Base-by-base conservation (phyloP, 139 green algal genomes). In the Auxenochlorella pyrenoidosa region DNA sequence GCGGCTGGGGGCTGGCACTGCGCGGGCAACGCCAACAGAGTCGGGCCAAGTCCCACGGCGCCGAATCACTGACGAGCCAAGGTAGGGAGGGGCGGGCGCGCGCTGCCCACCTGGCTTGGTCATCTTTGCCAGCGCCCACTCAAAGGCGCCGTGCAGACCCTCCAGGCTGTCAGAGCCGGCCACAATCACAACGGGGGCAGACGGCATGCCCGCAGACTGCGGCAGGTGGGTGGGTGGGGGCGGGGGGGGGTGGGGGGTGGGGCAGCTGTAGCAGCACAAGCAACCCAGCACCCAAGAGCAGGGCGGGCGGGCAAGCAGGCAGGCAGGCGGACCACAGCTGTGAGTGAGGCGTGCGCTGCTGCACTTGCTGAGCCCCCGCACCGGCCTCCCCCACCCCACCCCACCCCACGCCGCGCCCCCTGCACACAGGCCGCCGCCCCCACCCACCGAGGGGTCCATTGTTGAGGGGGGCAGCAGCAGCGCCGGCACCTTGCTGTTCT, bases 401-500 rank as follows among this genome's bases (percentile, higher is more conserved):
- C n/a, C n/a, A n/a, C n/a, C n/a, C n/a, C n/a, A n/a, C n/a, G n/a
- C n/a, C n/a, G n/a, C n/a, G n/a, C n/a, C n/a, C n/a, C n/a, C n/a
- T n/a, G n/a, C n/a, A n/a, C n/a, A n/a, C 54, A 63, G 54, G 54
- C 54, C 2, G 54, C 10, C 54, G 10, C 18, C 15, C n/a, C 15
- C 26, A 3, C 40, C 59, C 51, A 44, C 54, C 75, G 60, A 34
- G 0, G 82, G 82, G 66, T 59, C 79, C 83, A 89, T 40, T 0
- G 83, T 70, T 41, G 44, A 44, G 40, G 86, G 86, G 34, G 89
- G 89, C 63, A 92, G 60, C 51, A 92, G 86, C 59, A 92, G 73
- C 1, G 75, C 84, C 16, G 89, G 89, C 68, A 92, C 81, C 44
- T 51, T 43, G 54, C 84, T 90, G 41, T 91, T 76, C 51, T 91